Base-by-base conservation (phyloP, 1,139 yeast species). In the Diutina sp. region DNA sequence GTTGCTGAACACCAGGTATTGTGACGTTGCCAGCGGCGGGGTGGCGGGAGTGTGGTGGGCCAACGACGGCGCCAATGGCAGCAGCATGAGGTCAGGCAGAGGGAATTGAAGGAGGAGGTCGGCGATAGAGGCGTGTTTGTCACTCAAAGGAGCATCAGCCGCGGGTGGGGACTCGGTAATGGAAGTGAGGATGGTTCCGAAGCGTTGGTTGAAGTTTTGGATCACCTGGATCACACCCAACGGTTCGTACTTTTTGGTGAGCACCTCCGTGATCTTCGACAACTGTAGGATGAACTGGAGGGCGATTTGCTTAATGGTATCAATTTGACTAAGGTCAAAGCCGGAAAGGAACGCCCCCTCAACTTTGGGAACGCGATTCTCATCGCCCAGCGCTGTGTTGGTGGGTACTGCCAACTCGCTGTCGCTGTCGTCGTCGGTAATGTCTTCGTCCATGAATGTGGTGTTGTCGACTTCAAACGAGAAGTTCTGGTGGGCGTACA, bases 271-370 rank as follows among this genome's bases (percentile, higher is more conserved):
- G 38, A 80, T 78, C 57, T 72, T 71, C 56, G 73, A 64, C 53
- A 82, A 70, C 50, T 78, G 77, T 56, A 74, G 69, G 53, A 79
- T 66, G 58, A 83, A 68, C 70, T 79, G 69, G 30, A 80, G 61
- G 4, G 80, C 70, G 35, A 80, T 67, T 58, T 73, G 73, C 58
- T 80, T 70, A 16, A 83, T 68, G 55, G 69, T 68, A 46, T 69
- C 67, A n/a, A 81, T 60, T 2, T 85, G 65, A 38, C 59, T 60
- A 9, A 51, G 54, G 60, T 77, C 78, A 58, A 81, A 77, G 1
- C 85, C 85, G 58, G 74, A 69, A 44, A 83, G 67, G 63, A 83
- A 82, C 2, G 87, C 80, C 12, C 76, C 76, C 11, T 65, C 66
- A 21, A 76, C 72, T 55, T 66, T 68, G 14, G 84, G 85, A 29